Percentiles rank a stretch among this genome's conserved stretches.
These are phyloP conservation scores for Coemansia sp. DNA, from an alignment of 192 early-diverging fungal genomes.

Conservation along the genomic window DNA sequence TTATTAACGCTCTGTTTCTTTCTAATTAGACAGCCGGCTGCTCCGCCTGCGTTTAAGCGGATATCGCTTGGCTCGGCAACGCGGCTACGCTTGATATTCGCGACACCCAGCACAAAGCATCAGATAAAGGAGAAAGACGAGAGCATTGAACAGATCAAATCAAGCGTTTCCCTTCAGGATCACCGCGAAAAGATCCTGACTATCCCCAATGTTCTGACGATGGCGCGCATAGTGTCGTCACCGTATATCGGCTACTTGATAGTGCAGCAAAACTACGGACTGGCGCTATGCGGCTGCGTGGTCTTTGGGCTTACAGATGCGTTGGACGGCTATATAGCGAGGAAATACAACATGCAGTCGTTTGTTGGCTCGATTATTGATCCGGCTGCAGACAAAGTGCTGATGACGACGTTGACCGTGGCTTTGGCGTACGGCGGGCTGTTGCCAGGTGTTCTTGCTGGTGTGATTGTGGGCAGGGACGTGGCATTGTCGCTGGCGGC, in stretches of 20 bases:
- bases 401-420: constrained; percentile 87
- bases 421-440: constrained; percentile 67
- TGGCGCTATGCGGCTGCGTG: constrained; percentile 74
- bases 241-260: constrained; percentile 92
- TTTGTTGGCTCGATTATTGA: constrained; percentile 86
- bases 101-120: background rate
- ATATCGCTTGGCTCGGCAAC: background rate
- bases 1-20: background rate
- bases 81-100: background rate
- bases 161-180: constrained; percentile 12
- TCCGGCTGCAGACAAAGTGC: constrained; percentile 88
- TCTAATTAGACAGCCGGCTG: background rate
- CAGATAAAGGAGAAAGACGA: background rate
- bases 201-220: constrained; percentile 84
- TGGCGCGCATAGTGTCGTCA: constrained; percentile 70
- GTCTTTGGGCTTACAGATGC: constrained; percentile 83
- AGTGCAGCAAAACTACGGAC: constrained; percentile 62
- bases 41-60: background rate
- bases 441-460: constrained; percentile 72
- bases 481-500: constrained; percentile 71
- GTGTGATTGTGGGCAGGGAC: constrained; percentile 84
- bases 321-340: constrained; percentile 86
- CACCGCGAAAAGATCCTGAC: constrained; percentile 81
- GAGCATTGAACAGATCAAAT: background rate
- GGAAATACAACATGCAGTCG: constrained; percentile 81